Conservation (phyloP, 1,284 basidiomycete genomes). For the Inonotus hispidus region DNA sequence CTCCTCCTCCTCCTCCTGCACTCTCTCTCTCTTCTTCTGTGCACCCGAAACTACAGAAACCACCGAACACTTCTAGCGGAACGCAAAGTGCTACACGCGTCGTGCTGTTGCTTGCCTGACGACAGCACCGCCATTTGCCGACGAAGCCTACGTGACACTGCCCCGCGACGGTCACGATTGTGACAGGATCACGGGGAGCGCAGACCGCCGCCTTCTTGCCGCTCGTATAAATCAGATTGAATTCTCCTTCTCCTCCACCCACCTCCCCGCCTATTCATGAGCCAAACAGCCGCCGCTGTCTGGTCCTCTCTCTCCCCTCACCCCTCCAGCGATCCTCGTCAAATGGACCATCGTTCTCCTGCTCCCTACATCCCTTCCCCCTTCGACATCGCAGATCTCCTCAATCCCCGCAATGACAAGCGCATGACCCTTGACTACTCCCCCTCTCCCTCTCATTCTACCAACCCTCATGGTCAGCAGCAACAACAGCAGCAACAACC, state of each 20-base stretch:
- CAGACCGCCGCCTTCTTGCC: constrained; percentile 4
- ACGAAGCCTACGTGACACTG: not conserved
- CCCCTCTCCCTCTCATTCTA: constrained; percentile 24
- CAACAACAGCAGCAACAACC: constrained; percentile 6
- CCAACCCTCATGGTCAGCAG: constrained; percentile 39
- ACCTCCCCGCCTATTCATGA: constrained; percentile 13
- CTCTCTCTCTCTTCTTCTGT: not conserved
- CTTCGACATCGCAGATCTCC: constrained; percentile 36
- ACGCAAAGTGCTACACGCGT: too few relatives aligned
- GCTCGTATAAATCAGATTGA: constrained; percentile 2
- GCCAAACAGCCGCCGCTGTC: constrained; percentile 17
- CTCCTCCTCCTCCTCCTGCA: not conserved
- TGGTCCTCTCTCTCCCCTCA: constrained; percentile 13
- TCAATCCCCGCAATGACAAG: constrained; percentile 42
- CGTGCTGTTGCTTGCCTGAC: not conserved
- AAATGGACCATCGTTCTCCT: constrained; percentile 23
- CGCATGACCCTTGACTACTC: constrained; percentile 53
- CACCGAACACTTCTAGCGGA: too few relatives aligned
- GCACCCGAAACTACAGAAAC: too few relatives aligned
- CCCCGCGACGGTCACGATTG: not conserved
- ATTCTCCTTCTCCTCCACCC: not conserved
- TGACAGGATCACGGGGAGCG: not conserved
- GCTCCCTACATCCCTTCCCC: constrained; percentile 27
- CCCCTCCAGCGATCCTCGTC: constrained; percentile 11
- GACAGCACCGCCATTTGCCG: not conserved